Evolutionary conservation across 306 rosid species (phyloP), one percentile per base, ranked within the genome.

Genomic region (Delonix regia): DNA sequence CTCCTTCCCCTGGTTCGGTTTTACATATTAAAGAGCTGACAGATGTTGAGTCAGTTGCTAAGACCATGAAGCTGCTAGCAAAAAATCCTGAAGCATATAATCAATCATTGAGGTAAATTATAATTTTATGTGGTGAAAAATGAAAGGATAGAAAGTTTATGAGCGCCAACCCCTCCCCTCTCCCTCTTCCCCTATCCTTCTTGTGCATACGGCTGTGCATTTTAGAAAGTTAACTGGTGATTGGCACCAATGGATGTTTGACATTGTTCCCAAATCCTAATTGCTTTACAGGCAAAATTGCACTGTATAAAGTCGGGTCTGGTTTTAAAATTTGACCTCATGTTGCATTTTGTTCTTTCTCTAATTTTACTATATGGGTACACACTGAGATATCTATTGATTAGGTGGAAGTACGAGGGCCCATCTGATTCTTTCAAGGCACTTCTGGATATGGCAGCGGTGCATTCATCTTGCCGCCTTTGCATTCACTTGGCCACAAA

Each of bases 391-490:
- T 84, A 25, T 83, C 78, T 69, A 60, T 53, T 80, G 64, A 56
- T 77, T 78, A 95, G 99, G 92, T 95, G 99, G 99, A 95, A 95
- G 88, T 85, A 88, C 69, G 97, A 95, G 73, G 99, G 99, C 2
- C 99, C 99, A 74, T 88, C 94, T 24, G 94, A 95, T 85, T 88
- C 97, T 76, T 95, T 95, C 93, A 95, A 93, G 88, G 99, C 99
- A 55, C 93, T 95, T 39, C 90, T 95, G 78, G 99, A 95, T 87
- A 95, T 95, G 99, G 99, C 98, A 60, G 97, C 97, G 51, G 98
- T 95, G 78, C 99, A 95, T 87, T 95, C 98, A 47, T 93, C 99
- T 28, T 95, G 99, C 81, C 99, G 99, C 81, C 98, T 95, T 80
- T 95, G 99, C 85, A 88, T 95, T 86, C 97, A 93, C 86, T 82